Conservation (phyloP, 352 stramenopile species). For the Globisporangium camurandrum region DNA sequence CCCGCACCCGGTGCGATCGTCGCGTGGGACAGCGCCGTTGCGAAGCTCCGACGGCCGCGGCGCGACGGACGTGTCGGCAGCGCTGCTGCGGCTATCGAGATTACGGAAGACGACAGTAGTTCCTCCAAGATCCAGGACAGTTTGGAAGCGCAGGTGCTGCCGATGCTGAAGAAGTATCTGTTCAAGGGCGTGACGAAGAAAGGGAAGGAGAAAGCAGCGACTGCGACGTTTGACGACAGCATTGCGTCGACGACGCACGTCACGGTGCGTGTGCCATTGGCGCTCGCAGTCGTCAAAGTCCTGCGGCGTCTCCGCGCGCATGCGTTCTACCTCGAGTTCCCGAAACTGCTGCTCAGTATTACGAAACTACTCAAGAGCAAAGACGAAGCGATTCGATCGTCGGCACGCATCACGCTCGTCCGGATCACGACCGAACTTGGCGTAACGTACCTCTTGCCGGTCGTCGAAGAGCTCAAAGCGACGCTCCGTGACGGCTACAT, state of each 20-base stretch:
- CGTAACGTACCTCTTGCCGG: conserved; percentile 72
- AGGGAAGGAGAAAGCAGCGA: conserved; percentile 16
- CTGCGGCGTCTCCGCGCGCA: conserved; percentile 87
- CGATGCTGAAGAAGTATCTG: conserved; percentile 80
- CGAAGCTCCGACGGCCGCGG: conserved; percentile 6
- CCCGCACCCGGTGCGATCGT: conserved; percentile 36
- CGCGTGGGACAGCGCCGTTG: conserved; percentile 19
- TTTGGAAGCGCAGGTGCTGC: conserved; percentile 73
- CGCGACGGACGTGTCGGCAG: conserved; percentile 3
- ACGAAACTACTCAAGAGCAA: conserved; percentile 86
- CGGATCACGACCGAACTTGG: conserved; percentile 92
- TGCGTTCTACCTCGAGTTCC: conserved; percentile 91
- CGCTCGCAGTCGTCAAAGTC: conserved; percentile 96
- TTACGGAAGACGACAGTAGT: conserved; percentile 15
- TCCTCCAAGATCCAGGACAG: conserved; percentile 70
- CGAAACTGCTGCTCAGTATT: conserved; percentile 90
- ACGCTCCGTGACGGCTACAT: conserved; percentile 81
- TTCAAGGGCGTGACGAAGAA: conserved; percentile 76
- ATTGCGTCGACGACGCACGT: conserved; percentile 39
- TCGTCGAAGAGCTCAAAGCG: conserved; percentile 79
- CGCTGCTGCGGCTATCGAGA: conserved; percentile 1
- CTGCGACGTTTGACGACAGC: conserved; percentile 39
- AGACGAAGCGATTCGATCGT: conserved; percentile 89
- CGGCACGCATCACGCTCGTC: conserved; percentile 90
- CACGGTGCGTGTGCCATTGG: conserved; percentile 88